Evolutionary conservation across 208 protist genomes (phyloP), one percentile per base, ranked within the genome.

Genomic region (Endotrypanum monterogeii): DNA sequence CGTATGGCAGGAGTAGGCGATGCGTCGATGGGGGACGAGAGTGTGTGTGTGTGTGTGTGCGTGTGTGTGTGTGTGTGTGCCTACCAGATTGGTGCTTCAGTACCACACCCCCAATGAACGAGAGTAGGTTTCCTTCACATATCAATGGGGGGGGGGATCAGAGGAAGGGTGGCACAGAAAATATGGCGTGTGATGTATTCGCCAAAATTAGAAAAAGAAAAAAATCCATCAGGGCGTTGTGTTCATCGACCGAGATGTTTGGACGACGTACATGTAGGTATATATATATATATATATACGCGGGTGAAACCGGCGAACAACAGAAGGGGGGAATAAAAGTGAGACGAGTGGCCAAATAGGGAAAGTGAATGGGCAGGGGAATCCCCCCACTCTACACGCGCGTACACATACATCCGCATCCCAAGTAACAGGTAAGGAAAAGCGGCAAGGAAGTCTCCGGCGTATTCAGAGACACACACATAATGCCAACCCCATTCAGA

Each of bases 251-350:
- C 57, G 6, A 18, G 23, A 3, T 20, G 57, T 18, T 3, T 8
- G 57, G n/a, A 37, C n/a, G 37, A 32, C n/a, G 11, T 16, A 25
- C 20, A 18, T 14, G 4, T 28, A 60, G 52, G 44, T 20, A 52
- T 8, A 60, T 32, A 55, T 69, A 68, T 56, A 58, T 35, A 79
- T 46, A 71, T 63, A 56, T 69, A n/a, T n/a, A n/a, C n/a, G n/a
- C n/a, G n/a, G n/a, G n/a, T n/a, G n/a, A n/a, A n/a, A n/a, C n/a
- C n/a, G n/a, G n/a, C n/a, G n/a, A n/a, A 61, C 37, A 67, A 76
- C 48, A 44, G 52, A 67, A 56, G 52, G 16, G 23, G 16, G 73
- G 18, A 71, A 14, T 35, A 68, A 46, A 46, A 46, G 41, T 12
- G 41, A 12, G 41, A 46, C 7, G 7, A 46, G 9, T 46, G 9